phyloP scores from a whole-genome alignment of 768 basidiomycete genomes.

The Russula ochroleuca region DNA sequence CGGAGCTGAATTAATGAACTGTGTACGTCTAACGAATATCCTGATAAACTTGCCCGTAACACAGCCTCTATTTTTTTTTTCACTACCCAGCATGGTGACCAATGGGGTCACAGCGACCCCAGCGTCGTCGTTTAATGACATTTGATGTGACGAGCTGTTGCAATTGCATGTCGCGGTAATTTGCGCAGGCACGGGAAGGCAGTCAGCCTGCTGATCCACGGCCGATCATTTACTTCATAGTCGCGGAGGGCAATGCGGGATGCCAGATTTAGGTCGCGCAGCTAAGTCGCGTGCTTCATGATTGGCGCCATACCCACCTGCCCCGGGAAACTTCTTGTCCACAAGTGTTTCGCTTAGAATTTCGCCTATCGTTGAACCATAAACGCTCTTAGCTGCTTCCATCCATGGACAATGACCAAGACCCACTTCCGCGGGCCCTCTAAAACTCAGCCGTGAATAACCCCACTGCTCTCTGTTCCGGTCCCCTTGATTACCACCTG shows the following conservation, averaged over 20 bases:
- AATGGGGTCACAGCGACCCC: constrained; percentile 2
- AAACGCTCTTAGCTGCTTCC: constrained; percentile 20
- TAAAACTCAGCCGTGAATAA: constrained; percentile 18
- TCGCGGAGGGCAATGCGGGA: constrained; percentile 21
- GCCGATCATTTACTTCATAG: constrained; percentile 26
- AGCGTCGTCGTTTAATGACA: constrained; percentile 20
- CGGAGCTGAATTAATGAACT: constrained; percentile 17
- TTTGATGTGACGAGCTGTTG: constrained; percentile 23
- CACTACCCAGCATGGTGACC: constrained; percentile 8
- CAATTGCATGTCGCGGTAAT: constrained; percentile 8
- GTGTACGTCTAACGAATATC: constrained; percentile 6
- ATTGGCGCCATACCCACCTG: constrained; percentile 25
- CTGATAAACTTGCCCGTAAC: constrained; percentile 3
- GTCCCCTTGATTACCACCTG: constrained; percentile 26
- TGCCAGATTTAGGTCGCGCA: constrained; percentile 18
- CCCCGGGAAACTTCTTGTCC: constrained; percentile 16
- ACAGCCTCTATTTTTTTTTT: constrained; percentile 7
- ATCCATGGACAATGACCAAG: constrained; percentile 11
- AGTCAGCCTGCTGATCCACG: constrained; percentile 18
- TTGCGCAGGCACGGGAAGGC: constrained; percentile 7
- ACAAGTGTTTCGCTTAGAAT: constrained; percentile 20
- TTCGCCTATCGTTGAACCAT: constrained; percentile 14
- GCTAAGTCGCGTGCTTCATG: constrained; percentile 25
- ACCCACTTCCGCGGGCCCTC: constrained; percentile 21
- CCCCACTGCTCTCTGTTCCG: constrained; percentile 16